Conservation (phyloP, 345 rosid genomes). For the Turritis glabra region DNA sequence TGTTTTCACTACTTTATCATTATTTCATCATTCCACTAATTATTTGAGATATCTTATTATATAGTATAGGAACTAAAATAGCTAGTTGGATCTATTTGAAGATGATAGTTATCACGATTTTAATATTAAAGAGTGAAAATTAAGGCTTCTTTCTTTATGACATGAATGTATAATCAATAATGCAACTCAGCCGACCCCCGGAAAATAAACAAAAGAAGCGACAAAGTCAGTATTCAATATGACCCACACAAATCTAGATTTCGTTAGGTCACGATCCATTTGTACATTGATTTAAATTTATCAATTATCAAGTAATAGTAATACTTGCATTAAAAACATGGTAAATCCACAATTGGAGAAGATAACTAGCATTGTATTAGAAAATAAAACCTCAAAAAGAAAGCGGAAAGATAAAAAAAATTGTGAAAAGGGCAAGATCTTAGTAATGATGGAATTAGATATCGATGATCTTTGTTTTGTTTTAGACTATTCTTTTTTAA, state of each 20-base stretch:
- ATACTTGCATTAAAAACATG: slow-evolving; percentile 29
- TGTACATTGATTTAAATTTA: background rate
- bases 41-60: background rate
- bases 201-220: background rate
- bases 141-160: slow-evolving; percentile 5
- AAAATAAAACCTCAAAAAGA: background rate
- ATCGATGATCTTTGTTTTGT: slow-evolving; percentile 24
- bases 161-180: slow-evolving; percentile 2
- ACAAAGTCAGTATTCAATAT: slow-evolving; percentile 12
- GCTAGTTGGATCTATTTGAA: background rate
- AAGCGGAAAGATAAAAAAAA: background rate
- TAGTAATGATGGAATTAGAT: slow-evolving; percentile 32
- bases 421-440: slow-evolving; percentile 22
- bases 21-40: background rate
- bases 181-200: slow-evolving; percentile 21
- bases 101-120: background rate
- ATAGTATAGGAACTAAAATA: background rate
- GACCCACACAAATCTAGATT: slow-evolving; percentile 25
- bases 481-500: background rate
- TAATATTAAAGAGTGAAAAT: background rate
- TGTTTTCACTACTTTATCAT: background rate
- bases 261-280: slow-evolving; percentile 34
- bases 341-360: slow-evolving; percentile 3
- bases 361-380: slow-evolving; percentile 7
- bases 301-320: slow-evolving; percentile 13